Evolutionary conservation across 2,329 filamentous ascomycete genomes (phyloP).

Genomic region (Stenocarpella maydis): DNA sequence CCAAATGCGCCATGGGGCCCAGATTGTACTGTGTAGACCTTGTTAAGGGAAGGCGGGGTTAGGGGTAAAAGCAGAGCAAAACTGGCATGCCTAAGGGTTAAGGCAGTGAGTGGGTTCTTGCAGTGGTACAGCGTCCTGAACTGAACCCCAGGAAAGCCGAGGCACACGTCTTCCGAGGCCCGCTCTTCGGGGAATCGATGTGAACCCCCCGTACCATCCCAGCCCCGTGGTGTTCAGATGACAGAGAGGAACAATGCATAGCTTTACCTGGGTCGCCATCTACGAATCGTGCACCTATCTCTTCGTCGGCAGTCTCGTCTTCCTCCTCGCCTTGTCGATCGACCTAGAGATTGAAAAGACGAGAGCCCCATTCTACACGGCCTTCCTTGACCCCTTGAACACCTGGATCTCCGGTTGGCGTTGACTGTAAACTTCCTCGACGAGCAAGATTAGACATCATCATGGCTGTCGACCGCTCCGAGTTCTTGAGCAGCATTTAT

Average conservation of each 20-base stretch:
- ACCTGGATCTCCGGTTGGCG: constrained; percentile 1
- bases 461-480: constrained; percentile 50
- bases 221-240: neutral
- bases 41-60: no score
- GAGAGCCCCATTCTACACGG: constrained; percentile 4
- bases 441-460: constrained; percentile 25
- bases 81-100: neutral
- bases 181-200: constrained; percentile 3
- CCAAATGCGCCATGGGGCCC: no score
- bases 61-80: neutral
- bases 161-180: neutral
- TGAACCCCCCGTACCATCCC: neutral
- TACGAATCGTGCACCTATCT: constrained; percentile 29
- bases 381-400: constrained; percentile 15
- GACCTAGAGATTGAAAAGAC: constrained; percentile 27
- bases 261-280: constrained; percentile 9
- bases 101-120: neutral
- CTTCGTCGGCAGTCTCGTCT: constrained; percentile 30
- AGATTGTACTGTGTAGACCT: no score
- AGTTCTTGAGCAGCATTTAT: constrained; percentile 87
- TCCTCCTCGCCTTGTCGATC: constrained; percentile 23
- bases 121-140: neutral
- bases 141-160: constrained; percentile 19
- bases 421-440: neutral
- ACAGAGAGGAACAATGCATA: constrained; percentile 13